Evolutionary conservation across 1,284 basidiomycete genomes (phyloP).

Genomic region (Papiliotrema nemorosa): DNA sequence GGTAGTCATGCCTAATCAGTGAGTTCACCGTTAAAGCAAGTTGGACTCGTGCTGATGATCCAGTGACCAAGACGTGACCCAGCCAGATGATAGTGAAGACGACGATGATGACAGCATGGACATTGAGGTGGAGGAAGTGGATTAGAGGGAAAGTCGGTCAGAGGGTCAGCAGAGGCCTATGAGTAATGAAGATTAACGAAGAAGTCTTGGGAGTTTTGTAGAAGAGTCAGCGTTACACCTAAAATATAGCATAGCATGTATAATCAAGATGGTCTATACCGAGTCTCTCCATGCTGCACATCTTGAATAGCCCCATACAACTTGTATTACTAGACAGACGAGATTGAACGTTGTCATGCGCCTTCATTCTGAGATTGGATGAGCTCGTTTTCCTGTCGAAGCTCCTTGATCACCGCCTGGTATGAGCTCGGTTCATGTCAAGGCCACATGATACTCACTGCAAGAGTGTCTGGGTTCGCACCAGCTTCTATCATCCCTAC

Average conservation of each 20-base stretch:
- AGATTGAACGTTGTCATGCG: too few relatives aligned
- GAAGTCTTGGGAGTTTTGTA: neutral
- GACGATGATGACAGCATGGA: constrained; percentile 46
- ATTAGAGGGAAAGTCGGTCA: too few relatives aligned
- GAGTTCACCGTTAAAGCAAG: neutral
- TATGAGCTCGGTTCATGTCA: neutral
- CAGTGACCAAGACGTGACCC: constrained; percentile 37
- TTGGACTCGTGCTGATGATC: neutral
- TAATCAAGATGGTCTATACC: too few relatives aligned
- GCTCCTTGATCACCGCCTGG: constrained; percentile 9
- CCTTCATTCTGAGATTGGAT: too few relatives aligned
- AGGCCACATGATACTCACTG: constrained; percentile 16
- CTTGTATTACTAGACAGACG: too few relatives aligned
- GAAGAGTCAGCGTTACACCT: too few relatives aligned
- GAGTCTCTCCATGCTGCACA: too few relatives aligned
- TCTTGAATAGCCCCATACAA: too few relatives aligned
- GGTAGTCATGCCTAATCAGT: constrained; percentile 77
- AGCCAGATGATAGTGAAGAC: constrained; percentile 36
- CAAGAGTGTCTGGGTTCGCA: constrained; percentile 46
- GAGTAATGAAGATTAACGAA: too few relatives aligned
- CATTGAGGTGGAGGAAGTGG: constrained; percentile 49
- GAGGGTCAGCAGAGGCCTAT: too few relatives aligned
- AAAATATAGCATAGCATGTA: too few relatives aligned
- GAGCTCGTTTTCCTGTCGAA: constrained; percentile 3
- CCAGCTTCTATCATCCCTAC: constrained; percentile 48